Percentiles rank a stretch among this genome's conserved stretches.
phyloP scores from a whole-genome alignment of 2,329 filamentous ascomycete species.

The Diaporthe capsici region DNA sequence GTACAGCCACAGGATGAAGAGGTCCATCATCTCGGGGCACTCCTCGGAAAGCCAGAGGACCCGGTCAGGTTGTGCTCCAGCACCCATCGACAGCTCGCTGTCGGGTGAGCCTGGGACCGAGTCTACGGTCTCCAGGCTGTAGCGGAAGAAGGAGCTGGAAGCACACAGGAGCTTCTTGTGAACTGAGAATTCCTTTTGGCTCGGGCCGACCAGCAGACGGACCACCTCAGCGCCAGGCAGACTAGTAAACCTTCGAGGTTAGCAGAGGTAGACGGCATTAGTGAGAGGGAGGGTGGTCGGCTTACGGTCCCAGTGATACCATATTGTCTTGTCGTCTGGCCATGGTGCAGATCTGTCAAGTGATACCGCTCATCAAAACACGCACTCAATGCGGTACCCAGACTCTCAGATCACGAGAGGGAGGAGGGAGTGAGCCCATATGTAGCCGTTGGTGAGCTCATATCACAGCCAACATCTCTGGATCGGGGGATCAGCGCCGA shows the following conservation, averaged over 20 bases:
- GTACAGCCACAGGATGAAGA: constrained; percentile 69
- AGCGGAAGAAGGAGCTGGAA: constrained; percentile 63
- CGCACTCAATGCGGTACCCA: constrained; percentile 20
- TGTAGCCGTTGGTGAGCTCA: constrained; percentile 38
- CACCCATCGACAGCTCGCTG: constrained; percentile 45
- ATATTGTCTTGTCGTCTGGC: constrained; percentile 31
- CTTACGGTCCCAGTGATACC: constrained; percentile 36
- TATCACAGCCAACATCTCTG: constrained; percentile 4
- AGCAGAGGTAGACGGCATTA: constrained; percentile 11
- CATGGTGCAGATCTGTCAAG: constrained; percentile 12
- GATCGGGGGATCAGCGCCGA: constrained; percentile 24
- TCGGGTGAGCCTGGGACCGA: constrained; percentile 47
- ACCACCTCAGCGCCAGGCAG: constrained; percentile 44
- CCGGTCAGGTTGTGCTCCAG: constrained; percentile 44
- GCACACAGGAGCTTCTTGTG: constrained; percentile 62
- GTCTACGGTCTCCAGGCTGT: constrained; percentile 55
- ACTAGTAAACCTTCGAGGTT: constrained; percentile 25
- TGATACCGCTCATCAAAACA: constrained; percentile 17
- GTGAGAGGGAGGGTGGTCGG: background rate
- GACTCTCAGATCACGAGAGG: background rate
- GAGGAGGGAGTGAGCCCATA: constrained; percentile 37
- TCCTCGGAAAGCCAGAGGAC: constrained; percentile 60
- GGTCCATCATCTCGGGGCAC: constrained; percentile 65
- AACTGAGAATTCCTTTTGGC: constrained; percentile 57
- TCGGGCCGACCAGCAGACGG: constrained; percentile 59